These are phyloP conservation scores for Linum lewisii DNA, from an alignment of 345 rosid genomes.

Conservation along the genomic window DNA sequence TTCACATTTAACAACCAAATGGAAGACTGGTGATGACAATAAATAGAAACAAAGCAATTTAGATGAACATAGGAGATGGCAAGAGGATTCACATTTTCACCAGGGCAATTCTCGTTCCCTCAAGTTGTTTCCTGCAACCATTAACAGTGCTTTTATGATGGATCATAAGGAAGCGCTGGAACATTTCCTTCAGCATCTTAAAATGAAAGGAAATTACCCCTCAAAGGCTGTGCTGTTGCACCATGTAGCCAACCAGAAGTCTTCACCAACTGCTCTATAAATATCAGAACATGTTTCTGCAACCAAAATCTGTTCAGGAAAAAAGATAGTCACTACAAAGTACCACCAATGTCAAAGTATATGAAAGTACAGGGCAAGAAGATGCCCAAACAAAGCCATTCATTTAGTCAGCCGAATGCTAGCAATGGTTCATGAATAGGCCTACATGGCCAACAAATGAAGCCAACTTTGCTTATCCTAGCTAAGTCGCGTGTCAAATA, in stretches of 20 bases:
- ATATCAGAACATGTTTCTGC: conserved; percentile 76
- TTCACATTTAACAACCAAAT: conserved; percentile 1
- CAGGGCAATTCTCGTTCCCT: conserved; percentile 89
- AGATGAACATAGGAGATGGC: not conserved
- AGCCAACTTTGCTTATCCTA: not conserved
- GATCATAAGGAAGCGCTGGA: conserved; percentile 9
- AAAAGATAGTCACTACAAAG: not conserved
- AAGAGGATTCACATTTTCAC: conserved; percentile 41
- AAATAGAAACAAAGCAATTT: not conserved
- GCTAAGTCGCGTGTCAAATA: not conserved
- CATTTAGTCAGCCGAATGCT: not conserved
- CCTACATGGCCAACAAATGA: not conserved
- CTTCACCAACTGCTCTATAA: conserved; percentile 75
- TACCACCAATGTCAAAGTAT: not conserved
- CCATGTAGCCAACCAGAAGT: conserved; percentile 95
- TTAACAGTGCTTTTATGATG: conserved; percentile 13
- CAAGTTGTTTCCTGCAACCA: conserved; percentile 72
- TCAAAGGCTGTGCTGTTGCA: conserved; percentile 70
- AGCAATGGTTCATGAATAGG: not conserved
- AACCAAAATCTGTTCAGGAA: conserved; percentile 35
- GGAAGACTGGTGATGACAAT: not conserved
- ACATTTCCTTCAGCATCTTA: conserved; percentile 12
- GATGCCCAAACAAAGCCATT: not conserved
- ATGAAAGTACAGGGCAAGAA: conserved; percentile 4
- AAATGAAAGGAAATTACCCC: conserved; percentile 40